phyloP scores from a whole-genome alignment of 306 rosid genomes.

The Mucuna pruriens region DNA sequence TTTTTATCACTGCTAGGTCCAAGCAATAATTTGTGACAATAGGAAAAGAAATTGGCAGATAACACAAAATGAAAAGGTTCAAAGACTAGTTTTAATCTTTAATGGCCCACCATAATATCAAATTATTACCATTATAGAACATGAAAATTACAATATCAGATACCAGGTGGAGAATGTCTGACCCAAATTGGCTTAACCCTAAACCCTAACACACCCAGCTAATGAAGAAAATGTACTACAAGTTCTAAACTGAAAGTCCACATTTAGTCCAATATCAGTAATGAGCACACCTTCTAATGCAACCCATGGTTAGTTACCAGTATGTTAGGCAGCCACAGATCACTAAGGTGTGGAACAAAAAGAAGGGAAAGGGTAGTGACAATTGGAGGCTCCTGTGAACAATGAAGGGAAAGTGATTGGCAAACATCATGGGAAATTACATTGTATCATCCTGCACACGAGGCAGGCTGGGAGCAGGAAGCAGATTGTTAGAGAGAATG shows the following conservation, averaged over 20 bases:
- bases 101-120: not conserved
- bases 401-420: not conserved
- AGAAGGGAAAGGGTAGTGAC: not conserved
- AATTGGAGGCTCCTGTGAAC: not conserved
- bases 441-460: not conserved
- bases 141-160: not conserved
- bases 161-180: not conserved
- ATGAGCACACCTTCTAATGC: not conserved
- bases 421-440: not conserved
- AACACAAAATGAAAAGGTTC: slow-evolving; percentile 4
- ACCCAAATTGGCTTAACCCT: not conserved
- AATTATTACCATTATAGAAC: not conserved
- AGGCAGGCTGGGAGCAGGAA: not conserved
- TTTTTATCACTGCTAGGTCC: slow-evolving; percentile 24
- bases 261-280: slow-evolving; percentile 11
- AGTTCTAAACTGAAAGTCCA: not conserved
- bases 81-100: not conserved
- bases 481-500: not conserved
- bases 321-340: not conserved
- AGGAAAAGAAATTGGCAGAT: not conserved
- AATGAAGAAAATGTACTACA: not conserved
- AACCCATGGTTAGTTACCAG: not conserved
- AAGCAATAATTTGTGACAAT: slow-evolving; percentile 22
- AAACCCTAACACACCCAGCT: slow-evolving; percentile 4
- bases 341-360: not conserved